Evolutionary conservation across 305 asterid species (phyloP), one percentile per base, ranked within the genome.

Genomic region (Solanum hybrid): DNA sequence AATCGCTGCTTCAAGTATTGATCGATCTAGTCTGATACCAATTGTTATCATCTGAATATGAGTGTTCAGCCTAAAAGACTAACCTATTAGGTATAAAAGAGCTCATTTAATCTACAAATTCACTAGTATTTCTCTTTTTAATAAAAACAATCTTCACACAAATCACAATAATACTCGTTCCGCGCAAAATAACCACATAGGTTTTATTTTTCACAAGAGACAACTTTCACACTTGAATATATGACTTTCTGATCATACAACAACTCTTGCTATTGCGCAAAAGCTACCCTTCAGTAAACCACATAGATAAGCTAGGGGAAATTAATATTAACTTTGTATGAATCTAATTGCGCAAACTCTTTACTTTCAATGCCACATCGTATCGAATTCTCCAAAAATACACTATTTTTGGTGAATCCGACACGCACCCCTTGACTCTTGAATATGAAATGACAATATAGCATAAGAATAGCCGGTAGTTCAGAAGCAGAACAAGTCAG

Each of bases 401-500:
- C 69, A 56, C 24, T 56, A 56, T 56, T 56, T 56, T 17, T 56
- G 69, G 10, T 1, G 69, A 56, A 56, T 56, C 1, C 0, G 2
- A 17, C 69, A 6, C 10, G 4, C 24, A 17, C 69, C 24, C 69
- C 69, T 17, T 17, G 69, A 56, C 69, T 56, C 89, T 71, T 24
- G 81, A 40, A 40, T 60, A 60, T 60, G 40, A 13, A 29, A 75
- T 75, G 89, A 27, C 40, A 87, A 78, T 17, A 2, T 38, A 87
- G 46, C 85, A 87, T 37, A 46, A 87, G 72, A 38, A 20, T 72
- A 87, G 90, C 72, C 88, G 89, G 85, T 69, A 76, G 38, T 87
- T 93, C 88, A 85, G 93, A 51, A 89, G 88, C 86, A 89, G 90
- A 89, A 89, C 87, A 90, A 89, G 51, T 86, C 17, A 37, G 76